These are phyloP conservation scores for Aspergillus hortae DNA, from an alignment of 2,329 filamentous ascomycete species.

Conservation along the genomic window DNA sequence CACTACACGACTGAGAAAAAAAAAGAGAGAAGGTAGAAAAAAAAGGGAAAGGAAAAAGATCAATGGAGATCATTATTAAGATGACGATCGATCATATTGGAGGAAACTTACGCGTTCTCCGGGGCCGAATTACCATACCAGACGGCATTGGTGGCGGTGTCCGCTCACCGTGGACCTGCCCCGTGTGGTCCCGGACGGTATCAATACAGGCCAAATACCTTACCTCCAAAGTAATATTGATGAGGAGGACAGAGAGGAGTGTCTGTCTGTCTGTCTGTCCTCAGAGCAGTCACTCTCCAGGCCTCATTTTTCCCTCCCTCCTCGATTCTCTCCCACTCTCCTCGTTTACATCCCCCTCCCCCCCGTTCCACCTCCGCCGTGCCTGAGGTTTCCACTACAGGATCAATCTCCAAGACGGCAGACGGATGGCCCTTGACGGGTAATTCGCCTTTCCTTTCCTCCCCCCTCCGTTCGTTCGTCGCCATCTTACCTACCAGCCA, in stretches of 20 bases:
- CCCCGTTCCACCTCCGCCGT: conserved; percentile 4
- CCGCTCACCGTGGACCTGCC: background rate
- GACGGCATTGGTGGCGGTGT: background rate
- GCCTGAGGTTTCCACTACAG: conserved; percentile 7
- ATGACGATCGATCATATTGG: conserved; percentile 7
- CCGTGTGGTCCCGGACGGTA: too few relatives aligned
- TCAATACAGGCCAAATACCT: too few relatives aligned
- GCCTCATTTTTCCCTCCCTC: conserved; percentile 6
- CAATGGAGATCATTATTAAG: conserved; percentile 1
- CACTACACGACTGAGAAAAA: background rate
- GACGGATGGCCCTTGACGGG: conserved; percentile 1
- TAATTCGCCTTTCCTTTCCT: conserved; percentile 6
- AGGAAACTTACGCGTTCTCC: conserved; percentile 9
- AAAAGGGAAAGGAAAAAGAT: background rate
- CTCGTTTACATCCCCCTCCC: background rate
- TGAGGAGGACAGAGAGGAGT: background rate
- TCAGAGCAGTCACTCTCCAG: conserved; percentile 1
- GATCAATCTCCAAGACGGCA: conserved; percentile 1
- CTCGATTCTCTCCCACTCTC: background rate
- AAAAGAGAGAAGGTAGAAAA: background rate
- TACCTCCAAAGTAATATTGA: too few relatives aligned
- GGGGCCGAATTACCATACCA: conserved; percentile 6
- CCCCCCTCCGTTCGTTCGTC: conserved; percentile 15
- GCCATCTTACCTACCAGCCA: conserved; percentile 5
- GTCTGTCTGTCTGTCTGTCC: conserved; percentile 8